Conservation (phyloP, 805 yeast species). For the Cyberlindnera bimundalis region DNA sequence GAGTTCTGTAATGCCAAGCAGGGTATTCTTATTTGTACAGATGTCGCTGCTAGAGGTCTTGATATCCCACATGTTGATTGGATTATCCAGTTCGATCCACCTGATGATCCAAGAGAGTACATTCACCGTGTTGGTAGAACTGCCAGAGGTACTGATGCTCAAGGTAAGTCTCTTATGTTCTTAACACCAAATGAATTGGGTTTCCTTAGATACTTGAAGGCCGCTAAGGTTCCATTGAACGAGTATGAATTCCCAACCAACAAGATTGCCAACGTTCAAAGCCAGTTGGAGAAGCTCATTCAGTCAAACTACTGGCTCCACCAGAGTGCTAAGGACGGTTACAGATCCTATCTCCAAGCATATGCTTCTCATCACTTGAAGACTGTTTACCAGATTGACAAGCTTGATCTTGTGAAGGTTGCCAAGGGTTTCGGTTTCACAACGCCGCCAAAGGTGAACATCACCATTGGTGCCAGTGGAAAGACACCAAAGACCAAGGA, state of each 20-base stretch:
- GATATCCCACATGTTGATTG: conserved; percentile 99
- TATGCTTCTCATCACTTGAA: conserved; percentile 95
- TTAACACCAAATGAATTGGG: conserved; percentile 93
- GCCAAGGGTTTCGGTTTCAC: conserved; percentile 94
- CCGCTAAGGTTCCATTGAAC: conserved; percentile 95
- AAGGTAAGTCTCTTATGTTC: conserved; percentile 94
- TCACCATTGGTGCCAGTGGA: conserved; percentile 92
- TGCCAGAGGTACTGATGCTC: conserved; percentile 88
- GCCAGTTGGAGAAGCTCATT: conserved; percentile 86
- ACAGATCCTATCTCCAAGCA: conserved; percentile 94
- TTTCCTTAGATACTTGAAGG: conserved; percentile 88
- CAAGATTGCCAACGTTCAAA: conserved; percentile 94
- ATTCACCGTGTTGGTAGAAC: conserved; percentile 99
- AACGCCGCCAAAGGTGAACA: conserved; percentile 95
- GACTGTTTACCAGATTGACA: conserved; percentile 94
- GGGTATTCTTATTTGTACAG: conserved; percentile 93
- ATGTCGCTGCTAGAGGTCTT: conserved; percentile 98
- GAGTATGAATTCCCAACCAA: conserved; percentile 94
- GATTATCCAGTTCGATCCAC: conserved; percentile 99
- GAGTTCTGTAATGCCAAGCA: conserved; percentile 97
- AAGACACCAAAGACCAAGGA: conserved; percentile 40
- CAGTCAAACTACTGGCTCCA: conserved; percentile 91
- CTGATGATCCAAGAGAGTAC: conserved; percentile 99
- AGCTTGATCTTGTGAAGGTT: conserved; percentile 88
- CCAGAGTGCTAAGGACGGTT: conserved; percentile 96